Percentiles rank a stretch among this genome's conserved stretches.
Conservation (phyloP, 768 basidiomycete genomes). For the Kwoniella shandongensis region DNA sequence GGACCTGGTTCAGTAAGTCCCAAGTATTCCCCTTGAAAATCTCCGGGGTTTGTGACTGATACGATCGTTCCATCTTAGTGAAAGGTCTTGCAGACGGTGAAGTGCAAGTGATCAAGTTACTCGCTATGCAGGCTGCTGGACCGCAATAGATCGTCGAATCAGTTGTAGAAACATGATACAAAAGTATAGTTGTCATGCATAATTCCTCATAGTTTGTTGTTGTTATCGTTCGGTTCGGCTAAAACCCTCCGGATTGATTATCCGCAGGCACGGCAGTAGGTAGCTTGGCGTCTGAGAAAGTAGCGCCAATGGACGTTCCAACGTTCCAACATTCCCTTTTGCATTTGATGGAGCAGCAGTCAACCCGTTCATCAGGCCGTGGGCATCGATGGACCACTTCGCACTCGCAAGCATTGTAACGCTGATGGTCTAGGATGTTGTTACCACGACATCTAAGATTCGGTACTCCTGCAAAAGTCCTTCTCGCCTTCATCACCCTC, state of each 20-base stretch:
- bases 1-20: conserved; percentile 56
- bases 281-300: too few relatives aligned
- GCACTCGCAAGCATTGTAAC: too few relatives aligned
- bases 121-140: conserved; percentile 16
- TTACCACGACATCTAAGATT: background rate
- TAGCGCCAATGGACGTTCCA: too few relatives aligned
- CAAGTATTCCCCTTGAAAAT: background rate
- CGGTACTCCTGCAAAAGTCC: conserved; percentile 8
- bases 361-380: too few relatives aligned
- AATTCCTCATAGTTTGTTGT: too few relatives aligned
- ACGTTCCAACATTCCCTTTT: too few relatives aligned
- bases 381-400: too few relatives aligned
- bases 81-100: conserved; percentile 60
- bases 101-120: conserved; percentile 37
- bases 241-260: too few relatives aligned
- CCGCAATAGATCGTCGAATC: conserved; percentile 3
- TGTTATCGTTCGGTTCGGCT: too few relatives aligned
- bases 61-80: conserved; percentile 7
- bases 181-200: background rate
- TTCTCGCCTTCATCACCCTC: conserved; percentile 1
- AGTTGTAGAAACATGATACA: background rate
- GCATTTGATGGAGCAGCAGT: too few relatives aligned
- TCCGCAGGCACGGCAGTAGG: too few relatives aligned
- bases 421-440: too few relatives aligned
- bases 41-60: background rate